Evolutionary conservation across 2,329 filamentous ascomycete species (phyloP).

Genomic region (Torrubiella hemipterigena): DNA sequence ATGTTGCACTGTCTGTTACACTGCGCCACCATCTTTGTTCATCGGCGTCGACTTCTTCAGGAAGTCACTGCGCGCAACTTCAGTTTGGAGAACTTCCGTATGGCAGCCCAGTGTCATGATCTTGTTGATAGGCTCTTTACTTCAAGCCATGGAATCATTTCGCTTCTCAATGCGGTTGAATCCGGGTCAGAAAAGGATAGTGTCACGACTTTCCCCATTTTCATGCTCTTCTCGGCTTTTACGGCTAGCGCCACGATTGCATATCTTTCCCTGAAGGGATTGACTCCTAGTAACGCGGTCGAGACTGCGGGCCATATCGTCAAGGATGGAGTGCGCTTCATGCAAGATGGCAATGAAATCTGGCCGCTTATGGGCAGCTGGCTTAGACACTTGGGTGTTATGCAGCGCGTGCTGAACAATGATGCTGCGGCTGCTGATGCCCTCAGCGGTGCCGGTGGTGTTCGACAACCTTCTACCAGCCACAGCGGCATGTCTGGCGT

Average conservation of each 20-base stretch:
- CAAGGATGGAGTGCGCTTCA: slow-evolving; percentile 44
- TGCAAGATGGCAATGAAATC: slow-evolving; percentile 45
- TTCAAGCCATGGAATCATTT: slow-evolving; percentile 46
- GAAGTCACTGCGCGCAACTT: slow-evolving; percentile 41
- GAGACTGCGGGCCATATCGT: slow-evolving; percentile 47
- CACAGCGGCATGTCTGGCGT: slow-evolving; percentile 18
- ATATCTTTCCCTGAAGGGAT: slow-evolving; percentile 49
- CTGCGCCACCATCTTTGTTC: slow-evolving; percentile 48
- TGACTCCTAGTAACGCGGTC: slow-evolving; percentile 42
- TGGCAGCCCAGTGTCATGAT: slow-evolving; percentile 35
- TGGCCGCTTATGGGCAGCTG: slow-evolving; percentile 49
- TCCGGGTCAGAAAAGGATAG: slow-evolving; percentile 44
- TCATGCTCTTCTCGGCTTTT: slow-evolving; percentile 52
- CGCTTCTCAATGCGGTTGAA: slow-evolving; percentile 43
- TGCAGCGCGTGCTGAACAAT: slow-evolving; percentile 48
- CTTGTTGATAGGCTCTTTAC: slow-evolving; percentile 45
- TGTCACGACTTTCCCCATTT: slow-evolving; percentile 49
- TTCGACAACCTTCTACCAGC: slow-evolving; percentile 21
- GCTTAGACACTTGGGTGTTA: slow-evolving; percentile 47
- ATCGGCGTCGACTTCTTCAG: slow-evolving; percentile 46
- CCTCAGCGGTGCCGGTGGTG: too few species aligned
- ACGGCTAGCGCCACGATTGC: slow-evolving; percentile 49
- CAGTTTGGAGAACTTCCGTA: slow-evolving; percentile 40
- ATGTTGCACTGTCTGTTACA: slow-evolving; percentile 51
- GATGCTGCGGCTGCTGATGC: slow-evolving; percentile 26